phyloP scores from a whole-genome alignment of 768 basidiomycete species.

The Calocera cornea region DNA sequence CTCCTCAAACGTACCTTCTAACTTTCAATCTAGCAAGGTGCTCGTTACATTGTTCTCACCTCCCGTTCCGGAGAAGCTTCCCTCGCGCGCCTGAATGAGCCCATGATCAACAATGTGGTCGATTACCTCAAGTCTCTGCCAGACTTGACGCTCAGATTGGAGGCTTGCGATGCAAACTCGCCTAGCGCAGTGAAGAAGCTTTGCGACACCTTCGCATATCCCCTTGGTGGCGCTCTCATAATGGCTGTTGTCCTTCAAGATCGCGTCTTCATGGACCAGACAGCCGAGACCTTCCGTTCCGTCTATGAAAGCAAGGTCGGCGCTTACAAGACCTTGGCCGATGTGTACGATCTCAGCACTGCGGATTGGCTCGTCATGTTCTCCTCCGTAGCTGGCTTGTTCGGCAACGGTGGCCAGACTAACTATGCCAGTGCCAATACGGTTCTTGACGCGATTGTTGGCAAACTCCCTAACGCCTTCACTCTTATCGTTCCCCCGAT shows the following conservation, averaged over 20 bases:
- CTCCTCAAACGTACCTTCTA: not conserved
- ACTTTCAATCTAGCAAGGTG: conserved; percentile 23
- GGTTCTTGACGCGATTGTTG: conserved; percentile 20
- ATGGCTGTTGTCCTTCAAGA: conserved; percentile 25
- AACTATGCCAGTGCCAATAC: conserved; percentile 32
- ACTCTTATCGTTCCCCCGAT: conserved; percentile 26
- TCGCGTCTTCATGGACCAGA: conserved; percentile 23
- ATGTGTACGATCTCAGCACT: conserved; percentile 18
- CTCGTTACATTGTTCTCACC: conserved; percentile 27
- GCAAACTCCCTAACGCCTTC: conserved; percentile 22
- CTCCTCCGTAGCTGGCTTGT: conserved; percentile 24
- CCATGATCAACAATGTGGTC: conserved; percentile 20
- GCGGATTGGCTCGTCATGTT: conserved; percentile 29
- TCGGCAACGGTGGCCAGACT: conserved; percentile 29
- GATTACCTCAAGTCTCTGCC: conserved; percentile 20
- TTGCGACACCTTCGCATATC: conserved; percentile 15
- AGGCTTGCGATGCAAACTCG: conserved; percentile 24
- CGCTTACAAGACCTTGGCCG: conserved; percentile 21
- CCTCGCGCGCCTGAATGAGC: conserved; percentile 18
- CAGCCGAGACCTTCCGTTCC: conserved; percentile 20
- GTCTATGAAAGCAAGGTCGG: conserved; percentile 23
- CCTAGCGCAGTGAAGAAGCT: conserved; percentile 15
- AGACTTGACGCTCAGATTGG: conserved; percentile 24
- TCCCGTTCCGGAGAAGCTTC: conserved; percentile 26
- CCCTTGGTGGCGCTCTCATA: conserved; percentile 26